Evolutionary conservation across 257 asterid species (phyloP).

Genomic region (Lantana camara): DNA sequence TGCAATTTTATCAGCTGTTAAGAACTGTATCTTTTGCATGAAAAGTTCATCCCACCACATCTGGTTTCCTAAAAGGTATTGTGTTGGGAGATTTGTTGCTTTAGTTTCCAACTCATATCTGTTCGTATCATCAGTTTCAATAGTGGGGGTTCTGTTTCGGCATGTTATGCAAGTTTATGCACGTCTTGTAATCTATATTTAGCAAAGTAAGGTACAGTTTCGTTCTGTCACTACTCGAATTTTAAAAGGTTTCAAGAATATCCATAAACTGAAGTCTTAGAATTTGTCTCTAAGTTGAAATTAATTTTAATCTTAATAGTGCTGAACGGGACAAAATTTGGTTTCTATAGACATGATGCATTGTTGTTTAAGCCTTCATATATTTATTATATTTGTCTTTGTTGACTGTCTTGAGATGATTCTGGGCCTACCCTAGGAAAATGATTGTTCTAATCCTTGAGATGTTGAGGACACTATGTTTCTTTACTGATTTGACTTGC

Average conservation of each 20-base stretch:
- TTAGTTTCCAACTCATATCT: neutral
- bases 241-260: neutral
- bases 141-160: neutral
- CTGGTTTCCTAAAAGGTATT: neutral
- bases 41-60: neutral
- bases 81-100: neutral
- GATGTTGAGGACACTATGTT: slow-evolving; percentile 2
- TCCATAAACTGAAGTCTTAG: slow-evolving; percentile 2
- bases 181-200: neutral
- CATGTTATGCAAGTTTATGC: neutral
- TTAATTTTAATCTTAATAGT: neutral
- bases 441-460: neutral
- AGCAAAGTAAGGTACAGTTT: neutral
- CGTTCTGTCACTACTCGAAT: neutral
- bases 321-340: neutral
- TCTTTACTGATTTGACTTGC: slow-evolving; percentile 2
- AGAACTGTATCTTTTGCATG: neutral
- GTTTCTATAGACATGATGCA: neutral
- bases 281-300: neutral
- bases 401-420: neutral
- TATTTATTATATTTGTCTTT: neutral
- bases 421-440: neutral
- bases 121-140: neutral
- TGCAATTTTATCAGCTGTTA: neutral
- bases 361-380: neutral